These are phyloP conservation scores for Teratosphaeria pseudoeucalypti DNA, from an alignment of 2,329 filamentous ascomycete genomes.

Conservation along the genomic window DNA sequence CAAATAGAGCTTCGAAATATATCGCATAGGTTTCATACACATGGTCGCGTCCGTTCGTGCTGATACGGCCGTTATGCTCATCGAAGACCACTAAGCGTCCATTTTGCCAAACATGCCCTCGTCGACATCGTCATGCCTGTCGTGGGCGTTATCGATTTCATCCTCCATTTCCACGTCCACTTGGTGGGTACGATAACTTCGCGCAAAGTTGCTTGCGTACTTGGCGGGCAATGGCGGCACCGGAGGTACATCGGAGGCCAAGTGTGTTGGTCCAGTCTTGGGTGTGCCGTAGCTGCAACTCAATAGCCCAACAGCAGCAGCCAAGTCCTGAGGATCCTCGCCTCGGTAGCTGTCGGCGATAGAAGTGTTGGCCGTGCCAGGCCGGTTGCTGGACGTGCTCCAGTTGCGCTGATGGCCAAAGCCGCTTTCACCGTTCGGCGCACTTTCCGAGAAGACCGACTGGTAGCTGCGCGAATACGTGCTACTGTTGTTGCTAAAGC, in stretches of 20 bases:
- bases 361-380: constrained; percentile 56
- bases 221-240: constrained; percentile 78
- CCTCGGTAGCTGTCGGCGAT: constrained; percentile 59
- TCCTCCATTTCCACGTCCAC: constrained; percentile 41
- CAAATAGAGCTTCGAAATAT: constrained; percentile 2
- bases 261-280: constrained; percentile 50
- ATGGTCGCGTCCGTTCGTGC: background rate
- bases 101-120: constrained; percentile 93
- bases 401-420: constrained; percentile 57
- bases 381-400: constrained; percentile 61
- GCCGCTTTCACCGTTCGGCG: constrained; percentile 43
- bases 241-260: constrained; percentile 67
- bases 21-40: background rate
- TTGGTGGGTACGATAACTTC: constrained; percentile 13
- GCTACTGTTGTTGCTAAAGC: constrained; percentile 39
- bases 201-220: constrained; percentile 46
- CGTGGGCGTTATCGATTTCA: constrained; percentile 42
- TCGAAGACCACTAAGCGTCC: constrained; percentile 59
- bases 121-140: constrained; percentile 70
- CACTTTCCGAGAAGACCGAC: constrained; percentile 51
- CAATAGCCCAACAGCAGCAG: constrained; percentile 79
- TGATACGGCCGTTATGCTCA: background rate
- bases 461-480: constrained; percentile 68
- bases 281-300: constrained; percentile 86
- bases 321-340: constrained; percentile 77